Conservation (phyloP, 306 rosid species). For the Boehmeria nivea region DNA sequence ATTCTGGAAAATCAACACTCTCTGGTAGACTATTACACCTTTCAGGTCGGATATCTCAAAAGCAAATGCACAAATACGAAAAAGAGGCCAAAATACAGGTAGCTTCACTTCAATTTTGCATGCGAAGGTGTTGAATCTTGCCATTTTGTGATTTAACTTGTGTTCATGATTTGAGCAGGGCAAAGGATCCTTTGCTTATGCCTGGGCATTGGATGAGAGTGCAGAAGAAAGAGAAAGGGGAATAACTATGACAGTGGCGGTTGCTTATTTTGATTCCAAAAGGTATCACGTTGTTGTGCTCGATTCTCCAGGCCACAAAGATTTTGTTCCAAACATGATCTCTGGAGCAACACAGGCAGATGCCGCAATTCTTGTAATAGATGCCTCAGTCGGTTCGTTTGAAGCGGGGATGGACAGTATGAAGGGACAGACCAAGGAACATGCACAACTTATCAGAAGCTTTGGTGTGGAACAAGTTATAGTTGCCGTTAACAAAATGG, state of each 20-base stretch:
- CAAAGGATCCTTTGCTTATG: conserved; percentile 93
- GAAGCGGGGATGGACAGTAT: conserved; percentile 84
- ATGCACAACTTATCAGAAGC: conserved; percentile 90
- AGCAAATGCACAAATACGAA: conserved; percentile 96
- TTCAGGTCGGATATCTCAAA: conserved; percentile 72
- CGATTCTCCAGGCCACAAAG: conserved; percentile 98
- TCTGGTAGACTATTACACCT: conserved; percentile 88
- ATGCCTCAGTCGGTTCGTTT: conserved; percentile 84
- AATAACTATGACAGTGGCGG: conserved; percentile 96
- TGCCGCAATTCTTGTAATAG: conserved; percentile 87
- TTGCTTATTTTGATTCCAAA: conserved; percentile 92
- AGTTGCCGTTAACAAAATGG: conserved; percentile 93
- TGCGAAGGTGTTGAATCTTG: conserved; percentile 20
- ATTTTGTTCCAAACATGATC: conserved; percentile 96
- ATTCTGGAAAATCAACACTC: conserved; percentile 97
- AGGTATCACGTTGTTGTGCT: conserved; percentile 92
- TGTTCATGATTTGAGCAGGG: conserved; percentile 50
- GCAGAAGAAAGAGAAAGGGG: conserved; percentile 98
- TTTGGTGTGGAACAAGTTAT: conserved; percentile 93
- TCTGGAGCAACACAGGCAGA: conserved; percentile 98
- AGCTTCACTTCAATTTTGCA: conserved; percentile 14
- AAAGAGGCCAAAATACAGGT: conserved; percentile 89
- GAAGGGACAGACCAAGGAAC: conserved; percentile 95
- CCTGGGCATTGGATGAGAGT: conserved; percentile 98
- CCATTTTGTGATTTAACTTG: conserved; percentile 7